Base-by-base conservation (phyloP, 805 yeast species). In the Brettanomyces naardenensis region DNA sequence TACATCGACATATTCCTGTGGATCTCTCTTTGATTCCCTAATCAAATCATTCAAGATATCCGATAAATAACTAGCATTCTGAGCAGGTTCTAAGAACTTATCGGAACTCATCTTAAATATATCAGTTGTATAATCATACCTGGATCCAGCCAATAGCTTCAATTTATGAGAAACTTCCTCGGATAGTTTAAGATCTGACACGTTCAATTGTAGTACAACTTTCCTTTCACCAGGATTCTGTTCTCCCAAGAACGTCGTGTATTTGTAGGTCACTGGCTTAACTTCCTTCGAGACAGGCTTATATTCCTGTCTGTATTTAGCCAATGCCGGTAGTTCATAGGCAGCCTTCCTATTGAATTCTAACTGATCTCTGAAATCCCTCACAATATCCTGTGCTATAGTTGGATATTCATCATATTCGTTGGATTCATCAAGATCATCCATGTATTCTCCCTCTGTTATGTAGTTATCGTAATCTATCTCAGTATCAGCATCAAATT, bases 261-360 rank as follows among this genome's bases (percentile, higher is more conserved):
- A 89, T 48, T 78, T 75, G 53, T 82, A 83, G 28, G 66, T 65
- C 29, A 88, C 64, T 4, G 88, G 87, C 7, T 67, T 58, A 20
- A 66, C 64, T 14, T 51, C 54, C 9, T 48, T 47, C 5, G 67
- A 47, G 11, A 66, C 66, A 17, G 80, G 80, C 25, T 52, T 57
- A 64, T 84, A 89, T 42, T 68, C 70, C 59, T 81, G 77, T 48
- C 90, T 80, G 56, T 70, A 83, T 58, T 86, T 78, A 30, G 80
- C 78, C 45, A 92, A 68, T 39, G 77, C 71, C 5, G 98, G 98
- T 68, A 90, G 71, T 57, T 90, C 97, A 62, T 81, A 90, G 0
- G 97, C 96, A 9, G 94, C 86, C 31, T 86, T 68, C 50, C 97
- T 73, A 53, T 80, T 80, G 51, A 80, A 77, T 45, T 82, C 75